A percentile compares a stretch with the other conserved stretches of the same genome.
Conservation (phyloP, 2,329 filamentous ascomycete genomes). For the Raffaelea arxii region DNA sequence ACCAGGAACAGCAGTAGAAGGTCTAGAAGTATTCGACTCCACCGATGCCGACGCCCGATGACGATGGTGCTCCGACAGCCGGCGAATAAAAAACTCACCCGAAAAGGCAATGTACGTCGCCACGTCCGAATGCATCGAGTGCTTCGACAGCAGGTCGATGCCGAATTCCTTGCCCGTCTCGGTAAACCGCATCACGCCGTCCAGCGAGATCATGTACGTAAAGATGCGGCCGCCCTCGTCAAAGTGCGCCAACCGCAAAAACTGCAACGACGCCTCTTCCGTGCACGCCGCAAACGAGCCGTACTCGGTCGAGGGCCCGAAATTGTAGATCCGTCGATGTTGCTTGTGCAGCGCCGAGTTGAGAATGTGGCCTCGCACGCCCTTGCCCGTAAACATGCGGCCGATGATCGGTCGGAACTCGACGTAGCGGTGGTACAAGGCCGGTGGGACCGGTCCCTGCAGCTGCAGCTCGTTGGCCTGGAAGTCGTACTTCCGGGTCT, state of each 20-base stretch:
- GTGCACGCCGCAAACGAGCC: conserved; percentile 59
- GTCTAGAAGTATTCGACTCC: not conserved
- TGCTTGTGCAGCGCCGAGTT: conserved; percentile 86
- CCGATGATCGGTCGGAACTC: conserved; percentile 88
- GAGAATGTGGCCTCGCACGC: conserved; percentile 68
- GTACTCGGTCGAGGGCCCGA: conserved; percentile 64
- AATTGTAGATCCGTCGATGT: conserved; percentile 83
- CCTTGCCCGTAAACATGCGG: conserved; percentile 73
- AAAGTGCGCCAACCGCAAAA: conserved; percentile 78
- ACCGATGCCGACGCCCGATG: not conserved
- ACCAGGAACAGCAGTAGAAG: not conserved
- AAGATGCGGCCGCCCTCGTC: conserved; percentile 80
- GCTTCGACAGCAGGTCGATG: conserved; percentile 86
- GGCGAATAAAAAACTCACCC: conserved; percentile 84
- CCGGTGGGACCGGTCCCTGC: conserved; percentile 66
- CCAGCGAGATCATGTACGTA: conserved; percentile 84
- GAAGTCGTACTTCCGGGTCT: conserved; percentile 38
- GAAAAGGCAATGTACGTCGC: conserved; percentile 84
- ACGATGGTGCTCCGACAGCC: conserved; percentile 32
- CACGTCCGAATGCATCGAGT: conserved; percentile 94
- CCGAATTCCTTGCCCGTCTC: conserved; percentile 95
- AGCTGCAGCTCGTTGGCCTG: conserved; percentile 90
- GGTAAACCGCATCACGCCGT: conserved; percentile 80
- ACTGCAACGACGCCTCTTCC: conserved; percentile 63
- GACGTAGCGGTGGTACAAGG: conserved; percentile 84